Percentiles rank a stretch among this genome's conserved stretches.
phyloP scores from a whole-genome alignment of 2,329 filamentous ascomycete species.

The Alternaria dauci region DNA sequence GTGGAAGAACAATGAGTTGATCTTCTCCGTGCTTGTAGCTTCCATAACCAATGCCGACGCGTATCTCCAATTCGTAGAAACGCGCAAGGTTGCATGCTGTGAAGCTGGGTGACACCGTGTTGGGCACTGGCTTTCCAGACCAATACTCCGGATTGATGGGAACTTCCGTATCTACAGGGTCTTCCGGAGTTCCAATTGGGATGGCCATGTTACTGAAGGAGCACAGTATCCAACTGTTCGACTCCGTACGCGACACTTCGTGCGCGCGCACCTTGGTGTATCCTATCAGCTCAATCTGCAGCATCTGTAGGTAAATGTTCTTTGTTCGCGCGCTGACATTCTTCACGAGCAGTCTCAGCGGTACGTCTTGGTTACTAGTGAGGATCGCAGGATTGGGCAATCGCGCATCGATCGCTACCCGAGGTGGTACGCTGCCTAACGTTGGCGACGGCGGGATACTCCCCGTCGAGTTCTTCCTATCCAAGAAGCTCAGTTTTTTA shows the following conservation, averaged over 20 bases:
- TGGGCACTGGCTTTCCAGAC: conserved; percentile 76
- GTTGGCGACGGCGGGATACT: conserved; percentile 31
- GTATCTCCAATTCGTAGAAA: conserved; percentile 83
- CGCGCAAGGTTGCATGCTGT: conserved; percentile 86
- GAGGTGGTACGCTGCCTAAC: conserved; percentile 47
- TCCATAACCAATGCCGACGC: conserved; percentile 79
- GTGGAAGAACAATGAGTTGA: conserved; percentile 80
- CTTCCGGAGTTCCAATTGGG: conserved; percentile 68
- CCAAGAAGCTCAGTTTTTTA: conserved; percentile 70
- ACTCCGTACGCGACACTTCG: conserved; percentile 74
- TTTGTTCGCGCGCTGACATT: conserved; percentile 75
- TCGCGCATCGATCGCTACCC: conserved; percentile 81
- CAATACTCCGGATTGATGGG: conserved; percentile 76
- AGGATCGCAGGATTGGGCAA: conserved; percentile 87
- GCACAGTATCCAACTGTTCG: conserved; percentile 77
- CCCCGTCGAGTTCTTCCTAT: conserved; percentile 43
- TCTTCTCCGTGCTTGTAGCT: conserved; percentile 63
- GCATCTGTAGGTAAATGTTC: conserved; percentile 75
- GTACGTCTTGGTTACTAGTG: conserved; percentile 87
- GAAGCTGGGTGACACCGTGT: conserved; percentile 87
- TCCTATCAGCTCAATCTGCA: conserved; percentile 84
- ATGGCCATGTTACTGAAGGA: conserved; percentile 76
- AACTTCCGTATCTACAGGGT: conserved; percentile 70
- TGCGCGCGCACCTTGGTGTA: conserved; percentile 82
- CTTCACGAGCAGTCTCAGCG: conserved; percentile 79